Evolutionary conservation across 768 basidiomycete species (phyloP).

Genomic region (Lanmaoa rubissima): DNA sequence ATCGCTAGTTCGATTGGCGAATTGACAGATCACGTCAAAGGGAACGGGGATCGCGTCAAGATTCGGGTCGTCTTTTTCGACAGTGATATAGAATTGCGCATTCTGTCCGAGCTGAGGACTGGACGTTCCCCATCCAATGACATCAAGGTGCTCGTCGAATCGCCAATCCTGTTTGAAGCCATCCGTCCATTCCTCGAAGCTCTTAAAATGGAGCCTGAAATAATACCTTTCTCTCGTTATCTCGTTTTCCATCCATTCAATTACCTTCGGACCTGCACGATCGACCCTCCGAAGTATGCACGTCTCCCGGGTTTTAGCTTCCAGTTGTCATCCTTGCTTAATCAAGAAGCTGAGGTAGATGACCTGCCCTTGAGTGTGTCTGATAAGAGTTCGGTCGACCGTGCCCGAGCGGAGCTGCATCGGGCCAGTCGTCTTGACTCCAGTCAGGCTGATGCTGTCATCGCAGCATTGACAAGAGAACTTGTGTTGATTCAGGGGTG

Average conservation of each 20-base stretch:
- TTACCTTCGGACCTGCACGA: constrained; percentile 32
- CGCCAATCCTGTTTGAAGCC: constrained; percentile 64
- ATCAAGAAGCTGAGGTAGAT: constrained; percentile 35
- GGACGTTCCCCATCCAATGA: constrained; percentile 22
- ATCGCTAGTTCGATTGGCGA: constrained; percentile 44
- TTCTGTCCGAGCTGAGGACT: constrained; percentile 38
- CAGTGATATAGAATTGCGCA: constrained; percentile 47
- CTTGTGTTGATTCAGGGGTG: constrained; percentile 74
- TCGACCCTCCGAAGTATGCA: constrained; percentile 58
- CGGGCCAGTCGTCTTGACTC: constrained; percentile 57
- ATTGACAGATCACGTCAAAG: constrained; percentile 43
- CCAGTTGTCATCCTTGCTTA: constrained; percentile 55
- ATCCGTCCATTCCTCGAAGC: constrained; percentile 67
- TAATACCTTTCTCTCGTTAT: constrained; percentile 52
- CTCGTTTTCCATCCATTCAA: constrained; percentile 44
- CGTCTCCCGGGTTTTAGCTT: constrained; percentile 52
- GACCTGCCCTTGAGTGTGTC: constrained; percentile 42
- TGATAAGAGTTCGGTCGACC: constrained; percentile 42
- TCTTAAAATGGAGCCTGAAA: constrained; percentile 54
- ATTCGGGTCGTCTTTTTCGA: constrained; percentile 66
- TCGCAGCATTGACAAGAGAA: constrained; percentile 59
- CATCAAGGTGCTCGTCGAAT: constrained; percentile 51
- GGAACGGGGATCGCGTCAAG: constrained; percentile 34
- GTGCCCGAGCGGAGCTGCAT: constrained; percentile 47
- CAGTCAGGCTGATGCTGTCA: constrained; percentile 68